Percentiles rank a stretch among this genome's conserved stretches.
Evolutionary conservation across 371 early-diverging fungal species (phyloP).

Genomic region (Mortierella sp.): DNA sequence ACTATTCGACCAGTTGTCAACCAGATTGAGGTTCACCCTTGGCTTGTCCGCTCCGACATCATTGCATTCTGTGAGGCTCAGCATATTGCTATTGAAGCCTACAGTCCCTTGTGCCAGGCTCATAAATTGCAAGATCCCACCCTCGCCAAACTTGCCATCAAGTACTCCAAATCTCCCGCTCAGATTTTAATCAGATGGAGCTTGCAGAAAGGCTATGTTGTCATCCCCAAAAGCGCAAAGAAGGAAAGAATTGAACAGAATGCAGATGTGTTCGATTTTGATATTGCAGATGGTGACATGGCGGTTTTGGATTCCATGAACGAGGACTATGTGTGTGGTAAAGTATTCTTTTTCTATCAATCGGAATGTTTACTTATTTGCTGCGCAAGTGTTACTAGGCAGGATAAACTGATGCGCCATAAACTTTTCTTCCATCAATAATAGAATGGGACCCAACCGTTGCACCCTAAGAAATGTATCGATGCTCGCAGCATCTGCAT

Average conservation of each 20-base stretch:
- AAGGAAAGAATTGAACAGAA: conserved; percentile 67
- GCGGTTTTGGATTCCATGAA: conserved; percentile 60
- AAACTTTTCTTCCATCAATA: neutral
- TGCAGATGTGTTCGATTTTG: conserved; percentile 65
- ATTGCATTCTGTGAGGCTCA: conserved; percentile 61
- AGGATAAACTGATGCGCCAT: neutral
- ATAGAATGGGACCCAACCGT: conserved; percentile 32
- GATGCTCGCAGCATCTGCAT: neutral
- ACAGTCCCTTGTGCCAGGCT: conserved; percentile 68
- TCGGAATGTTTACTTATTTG: neutral
- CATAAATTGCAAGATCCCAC: conserved; percentile 60
- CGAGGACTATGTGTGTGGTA: conserved; percentile 50
- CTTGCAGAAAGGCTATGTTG: conserved; percentile 62
- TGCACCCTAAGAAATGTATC: conserved; percentile 16
- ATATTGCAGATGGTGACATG: conserved; percentile 67
- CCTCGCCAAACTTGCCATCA: conserved; percentile 60
- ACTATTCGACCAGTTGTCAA: conserved; percentile 77
- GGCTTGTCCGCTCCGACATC: conserved; percentile 59
- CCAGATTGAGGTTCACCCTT: conserved; percentile 77
- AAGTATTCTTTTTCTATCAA: neutral
- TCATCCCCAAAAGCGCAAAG: conserved; percentile 69
- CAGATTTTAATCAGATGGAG: conserved; percentile 65
- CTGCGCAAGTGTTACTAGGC: neutral
- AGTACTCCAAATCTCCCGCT: conserved; percentile 62
- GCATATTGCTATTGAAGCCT: conserved; percentile 68